These are phyloP conservation scores for Lecanicillium sp. DNA, from an alignment of 2,329 filamentous ascomycete genomes.

Conservation along the genomic window DNA sequence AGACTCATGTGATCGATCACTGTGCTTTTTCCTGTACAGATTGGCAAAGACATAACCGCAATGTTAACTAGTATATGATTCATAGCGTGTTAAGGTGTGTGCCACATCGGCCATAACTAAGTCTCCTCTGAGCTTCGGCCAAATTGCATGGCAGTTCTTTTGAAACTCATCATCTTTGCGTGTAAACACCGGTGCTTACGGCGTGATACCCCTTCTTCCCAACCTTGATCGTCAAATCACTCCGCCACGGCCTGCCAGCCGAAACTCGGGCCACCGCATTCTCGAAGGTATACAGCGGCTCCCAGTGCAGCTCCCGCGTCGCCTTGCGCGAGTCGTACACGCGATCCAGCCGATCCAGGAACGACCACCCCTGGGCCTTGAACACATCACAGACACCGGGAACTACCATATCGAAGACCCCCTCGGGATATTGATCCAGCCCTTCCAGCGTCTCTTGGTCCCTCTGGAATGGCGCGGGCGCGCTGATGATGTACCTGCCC, in stretches of 20 bases:
- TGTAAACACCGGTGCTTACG: slow-evolving; percentile 38
- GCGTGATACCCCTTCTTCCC: slow-evolving; percentile 41
- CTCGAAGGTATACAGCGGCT: slow-evolving; percentile 35
- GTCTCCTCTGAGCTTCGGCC: no score
- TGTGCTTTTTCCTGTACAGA: no score
- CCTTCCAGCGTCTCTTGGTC: slow-evolving; percentile 25
- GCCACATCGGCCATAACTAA: no score
- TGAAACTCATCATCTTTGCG: slow-evolving; percentile 23
- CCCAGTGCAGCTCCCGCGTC: slow-evolving; percentile 36
- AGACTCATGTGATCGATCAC: no score
- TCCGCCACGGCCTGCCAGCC: slow-evolving; percentile 32
- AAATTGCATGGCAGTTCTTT: no score
- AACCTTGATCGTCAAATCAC: slow-evolving; percentile 32
- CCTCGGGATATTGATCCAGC: slow-evolving; percentile 27
- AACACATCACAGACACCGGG: slow-evolving; percentile 28
- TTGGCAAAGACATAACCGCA: no score
- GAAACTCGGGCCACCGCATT: slow-evolving; percentile 28
- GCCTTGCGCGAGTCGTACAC: slow-evolving; percentile 41
- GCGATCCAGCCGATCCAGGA: slow-evolving; percentile 33
- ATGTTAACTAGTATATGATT: no score
- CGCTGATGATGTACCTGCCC: slow-evolving; percentile 38
- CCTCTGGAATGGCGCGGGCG: slow-evolving; percentile 34
- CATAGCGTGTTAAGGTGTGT: no score
- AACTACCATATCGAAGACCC: slow-evolving; percentile 14
- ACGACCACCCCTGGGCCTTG: slow-evolving; percentile 28